Evolutionary conservation across 306 rosid genomes (phyloP).

Genomic region (Cucurbita pepo): DNA sequence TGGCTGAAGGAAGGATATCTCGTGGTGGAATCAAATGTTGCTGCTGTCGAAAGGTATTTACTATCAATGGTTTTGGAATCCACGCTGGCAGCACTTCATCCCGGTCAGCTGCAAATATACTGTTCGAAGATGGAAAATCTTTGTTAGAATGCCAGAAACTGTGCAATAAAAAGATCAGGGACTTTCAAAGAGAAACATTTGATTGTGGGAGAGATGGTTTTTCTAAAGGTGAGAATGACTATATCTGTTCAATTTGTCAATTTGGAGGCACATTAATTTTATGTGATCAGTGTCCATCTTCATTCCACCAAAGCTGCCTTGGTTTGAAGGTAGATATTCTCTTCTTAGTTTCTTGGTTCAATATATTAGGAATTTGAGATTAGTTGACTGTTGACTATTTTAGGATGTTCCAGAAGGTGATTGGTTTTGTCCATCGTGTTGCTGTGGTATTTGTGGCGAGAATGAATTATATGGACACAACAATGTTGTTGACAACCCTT

Average conservation of each 20-base stretch:
- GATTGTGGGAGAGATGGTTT: constrained; percentile 8
- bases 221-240: constrained; percentile 35
- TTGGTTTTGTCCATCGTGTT: constrained; percentile 82
- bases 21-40: constrained; percentile 61
- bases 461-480: constrained; percentile 17
- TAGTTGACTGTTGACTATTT: constrained; percentile 12
- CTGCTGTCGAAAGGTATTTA: constrained; percentile 42
- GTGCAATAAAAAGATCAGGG: constrained; percentile 10
- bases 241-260: constrained; percentile 64
- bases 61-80: constrained; percentile 30
- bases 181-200: constrained; percentile 4
- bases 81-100: constrained; percentile 36
- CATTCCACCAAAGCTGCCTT: constrained; percentile 55
- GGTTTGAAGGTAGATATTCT: constrained; percentile 47
- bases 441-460: constrained; percentile 52
- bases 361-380: constrained; percentile 10
- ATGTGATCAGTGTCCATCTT: constrained; percentile 75
- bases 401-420: constrained; percentile 75
- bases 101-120: constrained; percentile 37
- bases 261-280: constrained; percentile 69
- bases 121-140: constrained; percentile 57
- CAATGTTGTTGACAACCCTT: constrained; percentile 11
- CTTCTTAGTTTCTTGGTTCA: not conserved
- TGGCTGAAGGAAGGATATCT: constrained; percentile 41
- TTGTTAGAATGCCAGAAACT: constrained; percentile 47